Percentiles rank a stretch among this genome's conserved stretches.
phyloP scores from a whole-genome alignment of 495 filamentous ascomycete genomes.

The Venustampulla echinocandica region DNA sequence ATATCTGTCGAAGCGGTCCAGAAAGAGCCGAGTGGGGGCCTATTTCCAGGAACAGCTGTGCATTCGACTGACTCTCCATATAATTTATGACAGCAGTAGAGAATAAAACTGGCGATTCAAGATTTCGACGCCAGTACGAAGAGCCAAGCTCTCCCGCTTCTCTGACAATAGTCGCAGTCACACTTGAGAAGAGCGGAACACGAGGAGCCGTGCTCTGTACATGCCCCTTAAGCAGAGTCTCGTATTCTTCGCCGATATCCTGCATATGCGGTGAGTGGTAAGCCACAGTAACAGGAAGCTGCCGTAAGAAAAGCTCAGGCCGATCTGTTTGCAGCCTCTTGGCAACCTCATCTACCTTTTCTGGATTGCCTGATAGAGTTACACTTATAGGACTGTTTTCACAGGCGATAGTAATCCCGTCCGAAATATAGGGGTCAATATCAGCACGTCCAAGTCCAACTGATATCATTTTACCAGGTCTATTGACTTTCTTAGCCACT shows the following conservation, averaged over 20 bases:
- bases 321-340: slow-evolving; percentile 32
- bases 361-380: slow-evolving; percentile 46
- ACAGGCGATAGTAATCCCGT: slow-evolving; percentile 29
- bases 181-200: slow-evolving; percentile 31
- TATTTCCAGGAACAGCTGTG: slow-evolving; percentile 38
- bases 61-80: neutral
- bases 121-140: slow-evolving; percentile 46
- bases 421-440: slow-evolving; percentile 26
- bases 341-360: slow-evolving; percentile 37
- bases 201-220: neutral
- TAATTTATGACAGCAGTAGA: slow-evolving; percentile 8
- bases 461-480: slow-evolving; percentile 40
- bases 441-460: slow-evolving; percentile 39
- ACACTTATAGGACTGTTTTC: slow-evolving; percentile 50
- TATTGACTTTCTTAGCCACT: neutral
- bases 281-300: slow-evolving; percentile 40
- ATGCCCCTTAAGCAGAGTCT: neutral
- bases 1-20: slow-evolving; percentile 39
- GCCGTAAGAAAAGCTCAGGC: slow-evolving; percentile 35
- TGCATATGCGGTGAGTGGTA: slow-evolving; percentile 3
- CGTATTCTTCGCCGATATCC: neutral
- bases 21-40: slow-evolving; percentile 57
- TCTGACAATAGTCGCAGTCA: slow-evolving; percentile 23
- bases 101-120: slow-evolving; percentile 44
- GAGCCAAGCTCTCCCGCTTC: slow-evolving; percentile 3